A percentile compares a stretch with the other conserved stretches of the same genome.
These are phyloP conservation scores for Leersia perrieri DNA, from an alignment of 176 grass and related monocot genomes.

Conservation along the genomic window DNA sequence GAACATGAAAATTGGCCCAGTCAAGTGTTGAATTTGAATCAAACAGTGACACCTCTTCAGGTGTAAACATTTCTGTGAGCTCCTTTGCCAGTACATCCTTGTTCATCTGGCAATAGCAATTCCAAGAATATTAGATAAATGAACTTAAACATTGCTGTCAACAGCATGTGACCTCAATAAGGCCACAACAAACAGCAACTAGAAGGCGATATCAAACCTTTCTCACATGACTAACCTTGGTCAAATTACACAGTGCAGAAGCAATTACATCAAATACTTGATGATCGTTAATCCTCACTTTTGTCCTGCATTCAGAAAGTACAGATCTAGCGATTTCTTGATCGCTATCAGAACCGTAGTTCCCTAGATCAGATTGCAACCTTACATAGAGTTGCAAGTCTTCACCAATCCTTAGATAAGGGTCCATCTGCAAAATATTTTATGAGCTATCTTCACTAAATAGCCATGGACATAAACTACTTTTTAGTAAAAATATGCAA, in stretches of 20 bases:
- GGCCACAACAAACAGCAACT: conserved; percentile 9
- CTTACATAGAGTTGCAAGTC: conserved; percentile 86
- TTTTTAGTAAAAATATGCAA: background rate
- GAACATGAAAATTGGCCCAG: conserved; percentile 59
- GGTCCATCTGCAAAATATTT: conserved; percentile 68
- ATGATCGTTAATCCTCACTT: conserved; percentile 48
- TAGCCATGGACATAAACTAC: background rate
- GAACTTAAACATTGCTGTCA: background rate
- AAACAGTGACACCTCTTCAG: conserved; percentile 88
- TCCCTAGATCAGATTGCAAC: conserved; percentile 74
- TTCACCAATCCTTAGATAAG: conserved; percentile 86
- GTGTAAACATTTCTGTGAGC: conserved; percentile 69
- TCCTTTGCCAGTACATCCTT: conserved; percentile 57
- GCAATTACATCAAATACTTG: conserved; percentile 64
- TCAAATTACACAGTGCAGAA: conserved; percentile 54
- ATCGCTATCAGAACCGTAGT: conserved; percentile 73
- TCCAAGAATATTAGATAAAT: conserved; percentile 25
- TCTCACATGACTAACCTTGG: conserved; percentile 51
- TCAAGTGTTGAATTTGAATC: conserved; percentile 66
- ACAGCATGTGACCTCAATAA: conserved; percentile 26
- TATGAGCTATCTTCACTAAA: conserved; percentile 18
- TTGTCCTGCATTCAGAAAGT: conserved; percentile 58
- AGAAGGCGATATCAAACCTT: conserved; percentile 11
- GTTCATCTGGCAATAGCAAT: conserved; percentile 49
- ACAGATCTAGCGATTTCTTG: conserved; percentile 60